Percentiles rank a stretch among this genome's conserved stretches.
Evolutionary conservation across 2,329 filamentous ascomycete genomes (phyloP).

Genomic region (Niveomyces coronatus): DNA sequence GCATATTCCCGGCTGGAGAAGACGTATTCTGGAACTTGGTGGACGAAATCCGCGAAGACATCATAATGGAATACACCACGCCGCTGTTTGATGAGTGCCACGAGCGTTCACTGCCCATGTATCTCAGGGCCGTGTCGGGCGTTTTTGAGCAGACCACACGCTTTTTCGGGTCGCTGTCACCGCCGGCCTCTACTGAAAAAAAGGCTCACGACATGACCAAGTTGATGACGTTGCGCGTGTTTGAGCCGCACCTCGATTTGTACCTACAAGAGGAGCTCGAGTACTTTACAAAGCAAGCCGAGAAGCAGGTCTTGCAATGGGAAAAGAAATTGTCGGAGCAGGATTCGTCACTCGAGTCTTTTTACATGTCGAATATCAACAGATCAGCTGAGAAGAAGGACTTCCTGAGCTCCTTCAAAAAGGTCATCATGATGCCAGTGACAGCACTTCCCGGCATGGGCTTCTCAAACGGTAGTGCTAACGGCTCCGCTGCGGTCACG

Average conservation of each 20-base stretch:
- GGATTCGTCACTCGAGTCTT: constrained; percentile 81
- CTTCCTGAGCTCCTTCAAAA: constrained; percentile 92
- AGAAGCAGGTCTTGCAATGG: constrained; percentile 72
- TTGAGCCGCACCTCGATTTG: constrained; percentile 86
- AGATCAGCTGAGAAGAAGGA: constrained; percentile 93
- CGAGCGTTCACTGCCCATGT: constrained; percentile 60
- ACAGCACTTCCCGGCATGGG: constrained; percentile 66
- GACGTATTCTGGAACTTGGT: constrained; percentile 69
- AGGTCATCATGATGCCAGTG: constrained; percentile 98
- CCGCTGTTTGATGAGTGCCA: constrained; percentile 82
- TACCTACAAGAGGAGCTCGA: constrained; percentile 89
- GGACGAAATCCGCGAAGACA: constrained; percentile 72
- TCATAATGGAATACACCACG: constrained; percentile 79
- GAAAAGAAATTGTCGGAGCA: constrained; percentile 87
- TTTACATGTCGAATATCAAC: constrained; percentile 93
- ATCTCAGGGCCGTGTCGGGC: constrained; percentile 77
- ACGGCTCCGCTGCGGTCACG: constrained; percentile 18
- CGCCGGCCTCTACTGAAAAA: constrained; percentile 51
- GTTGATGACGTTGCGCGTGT: constrained; percentile 59
- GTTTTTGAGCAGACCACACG: constrained; percentile 79
- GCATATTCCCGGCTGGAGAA: constrained; percentile 65
- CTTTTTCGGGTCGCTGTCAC: constrained; percentile 61
- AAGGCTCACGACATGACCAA: constrained; percentile 56
- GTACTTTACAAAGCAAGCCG: constrained; percentile 67
- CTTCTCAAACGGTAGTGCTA: constrained; percentile 41